Evolutionary conservation across 129 eudicot species (phyloP).

Genomic region (Scalesia atractyloides): DNA sequence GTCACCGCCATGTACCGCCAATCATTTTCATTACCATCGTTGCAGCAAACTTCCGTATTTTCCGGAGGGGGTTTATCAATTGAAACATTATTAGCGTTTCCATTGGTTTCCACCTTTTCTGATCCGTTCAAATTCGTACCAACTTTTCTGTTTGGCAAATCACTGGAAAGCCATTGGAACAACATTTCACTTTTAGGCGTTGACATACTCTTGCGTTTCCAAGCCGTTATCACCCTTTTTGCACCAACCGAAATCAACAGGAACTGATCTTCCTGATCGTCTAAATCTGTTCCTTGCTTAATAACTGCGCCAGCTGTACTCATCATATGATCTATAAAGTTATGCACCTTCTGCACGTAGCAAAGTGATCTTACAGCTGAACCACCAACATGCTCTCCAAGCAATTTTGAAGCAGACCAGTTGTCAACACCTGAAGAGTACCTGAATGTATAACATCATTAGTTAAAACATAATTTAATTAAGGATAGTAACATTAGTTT

Average conservation of each 20-base stretch:
- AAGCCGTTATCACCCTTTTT: constrained; percentile 87
- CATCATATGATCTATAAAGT: constrained; percentile 37
- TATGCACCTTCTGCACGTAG: constrained; percentile 66
- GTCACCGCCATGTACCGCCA: constrained; percentile 97
- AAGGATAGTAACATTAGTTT: constrained; percentile 2
- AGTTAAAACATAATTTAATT: constrained; percentile 2
- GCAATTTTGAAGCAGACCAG: constrained; percentile 83
- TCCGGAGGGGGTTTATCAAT: constrained; percentile 25
- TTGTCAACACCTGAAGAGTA: constrained; percentile 56
- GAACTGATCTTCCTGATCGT: constrained; percentile 52
- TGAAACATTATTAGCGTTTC: constrained; percentile 22
- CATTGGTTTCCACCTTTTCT: constrained; percentile 30
- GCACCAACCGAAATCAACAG: constrained; percentile 94
- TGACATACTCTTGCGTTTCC: constrained; percentile 56
- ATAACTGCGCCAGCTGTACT: constrained; percentile 19
- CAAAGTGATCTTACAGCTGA: constrained; percentile 92
- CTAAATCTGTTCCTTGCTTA: constrained; percentile 27
- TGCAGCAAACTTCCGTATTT: constrained; percentile 29
- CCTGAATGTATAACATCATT: constrained; percentile 46
- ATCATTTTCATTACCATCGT: constrained; percentile 73
- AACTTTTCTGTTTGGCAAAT: constrained; percentile 64
- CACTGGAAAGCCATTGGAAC: constrained; percentile 96
- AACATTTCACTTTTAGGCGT: constrained; percentile 43
- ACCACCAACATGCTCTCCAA: constrained; percentile 99
- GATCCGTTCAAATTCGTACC: constrained; percentile 37